These are phyloP conservation scores for Starmerella asiatica DNA, from an alignment of 805 yeast genomes.

Conservation along the genomic window DNA sequence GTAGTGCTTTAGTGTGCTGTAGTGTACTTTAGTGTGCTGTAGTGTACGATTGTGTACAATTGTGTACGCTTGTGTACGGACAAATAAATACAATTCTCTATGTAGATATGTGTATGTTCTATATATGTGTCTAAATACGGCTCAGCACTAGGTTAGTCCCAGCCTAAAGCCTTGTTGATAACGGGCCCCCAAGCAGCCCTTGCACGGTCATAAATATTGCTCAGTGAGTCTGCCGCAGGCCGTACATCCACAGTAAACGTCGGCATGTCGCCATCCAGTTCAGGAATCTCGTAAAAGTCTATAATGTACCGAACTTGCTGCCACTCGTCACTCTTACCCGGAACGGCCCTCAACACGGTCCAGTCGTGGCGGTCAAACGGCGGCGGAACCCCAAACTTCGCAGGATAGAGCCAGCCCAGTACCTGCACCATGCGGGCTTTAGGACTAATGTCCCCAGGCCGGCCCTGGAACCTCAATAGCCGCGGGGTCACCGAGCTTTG, in stretches of 20 bases:
- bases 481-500: constrained; percentile 53
- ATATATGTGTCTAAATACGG: no score
- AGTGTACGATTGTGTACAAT: no score
- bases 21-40: no score
- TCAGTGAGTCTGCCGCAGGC: constrained; percentile 71
- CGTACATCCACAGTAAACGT: constrained; percentile 86
- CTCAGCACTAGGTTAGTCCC: constrained; percentile 1
- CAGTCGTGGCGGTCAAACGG: constrained; percentile 99
- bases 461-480: constrained; percentile 74
- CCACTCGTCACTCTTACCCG: constrained; percentile 34
- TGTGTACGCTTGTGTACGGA: no score
- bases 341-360: constrained; percentile 61
- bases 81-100: no score
- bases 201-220: constrained; percentile 55
- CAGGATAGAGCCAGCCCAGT: constrained; percentile 60
- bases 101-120: no score
- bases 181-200: constrained; percentile 52
- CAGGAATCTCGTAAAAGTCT: constrained; percentile 94
- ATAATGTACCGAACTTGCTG: constrained; percentile 75
- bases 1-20: no score
- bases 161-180: constrained; percentile 63
- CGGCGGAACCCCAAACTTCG: constrained; percentile 55
- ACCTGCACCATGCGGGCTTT: constrained; percentile 58
- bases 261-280: constrained; percentile 48
- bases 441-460: constrained; percentile 79